Base-by-base conservation (phyloP, 805 yeast species). In the Candida rishiriensis region DNA sequence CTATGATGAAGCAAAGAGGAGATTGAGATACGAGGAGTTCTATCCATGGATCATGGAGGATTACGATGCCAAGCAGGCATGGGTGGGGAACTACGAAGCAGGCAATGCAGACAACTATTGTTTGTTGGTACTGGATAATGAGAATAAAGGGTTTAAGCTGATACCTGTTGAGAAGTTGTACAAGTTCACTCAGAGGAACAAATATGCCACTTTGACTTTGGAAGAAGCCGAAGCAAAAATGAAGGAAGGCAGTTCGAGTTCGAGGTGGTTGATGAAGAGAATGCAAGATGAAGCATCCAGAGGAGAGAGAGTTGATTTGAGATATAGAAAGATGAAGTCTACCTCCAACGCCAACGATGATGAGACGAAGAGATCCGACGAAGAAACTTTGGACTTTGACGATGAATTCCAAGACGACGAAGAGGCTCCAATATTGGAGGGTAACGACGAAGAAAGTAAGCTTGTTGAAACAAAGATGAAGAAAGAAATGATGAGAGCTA, bases 1-100 rank as follows among this genome's bases (percentile, higher is more conserved):
- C 26, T 79, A 88, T 61, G 88, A 88, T 57, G 98, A 90, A 55
- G 78, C 78, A 9, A 90, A 88, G 48, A 76, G 91, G 50, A 84
- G 81, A 59, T 70, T 93, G 50, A 75, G 98, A 60, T 93, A 91
- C 61, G 99, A 93, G 67, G 99, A 93, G 66, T 88, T 84, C 63
- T 91, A 87, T 57, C 99, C 99, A 0, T 93, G 99, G 99, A 96
- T 93, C 14, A 70, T 93, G 73, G 99, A 93, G 68, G 99, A 93
- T 66, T 91, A 86, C 63, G 97, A 89, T 58, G 96, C 96, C 38
- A 76, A 79, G 48, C 91, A 93, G 60, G 91, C 95, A 0, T 93
- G 88, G 85, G 97, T 90, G 15, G 97, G 98, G 32, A 85, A 83
- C 54, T 93, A 88, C 66, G 99, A 93, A 68, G 98, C 97, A 1